A percentile compares a stretch with the other conserved stretches of the same genome.
These are phyloP conservation scores for Helotiales sp. DNA, from an alignment of 2,329 filamentous ascomycete species.

Conservation along the genomic window DNA sequence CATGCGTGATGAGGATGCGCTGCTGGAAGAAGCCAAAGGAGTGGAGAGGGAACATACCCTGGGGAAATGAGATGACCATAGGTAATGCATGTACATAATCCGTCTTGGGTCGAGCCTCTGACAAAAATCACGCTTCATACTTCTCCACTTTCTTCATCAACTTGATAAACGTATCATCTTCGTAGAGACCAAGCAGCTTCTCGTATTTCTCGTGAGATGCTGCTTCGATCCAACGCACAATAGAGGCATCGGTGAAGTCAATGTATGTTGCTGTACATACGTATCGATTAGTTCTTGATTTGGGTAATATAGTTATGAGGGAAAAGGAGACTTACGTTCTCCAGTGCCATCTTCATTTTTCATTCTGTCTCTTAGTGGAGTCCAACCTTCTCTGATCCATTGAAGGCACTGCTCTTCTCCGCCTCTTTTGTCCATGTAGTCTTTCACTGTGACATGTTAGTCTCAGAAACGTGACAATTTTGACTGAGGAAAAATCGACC, in stretches of 20 bases:
- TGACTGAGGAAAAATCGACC: too few relatives aligned
- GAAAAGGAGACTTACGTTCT: conserved; percentile 19
- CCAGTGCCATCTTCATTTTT: conserved; percentile 17
- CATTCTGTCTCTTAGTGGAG: conserved; percentile 20
- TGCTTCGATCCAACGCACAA: conserved; percentile 17
- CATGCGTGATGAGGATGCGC: too few relatives aligned
- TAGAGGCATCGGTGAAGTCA: conserved; percentile 22
- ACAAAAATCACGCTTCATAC: neutral
- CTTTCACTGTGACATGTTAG: neutral
- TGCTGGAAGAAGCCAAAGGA: too few relatives aligned
- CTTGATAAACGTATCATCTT: conserved; percentile 25
- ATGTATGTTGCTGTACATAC: conserved; percentile 17
- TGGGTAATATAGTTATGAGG: too few relatives aligned
- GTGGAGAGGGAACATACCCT: too few relatives aligned
- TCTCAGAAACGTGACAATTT: too few relatives aligned
- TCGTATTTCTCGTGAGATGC: conserved; percentile 17
- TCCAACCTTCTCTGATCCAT: conserved; percentile 15
- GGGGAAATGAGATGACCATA: neutral
- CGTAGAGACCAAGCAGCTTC: conserved; percentile 19
- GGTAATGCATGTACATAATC: too few relatives aligned
- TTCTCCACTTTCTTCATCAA: conserved; percentile 23
- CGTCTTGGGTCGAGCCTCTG: neutral
- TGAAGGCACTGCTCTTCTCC: conserved; percentile 15
- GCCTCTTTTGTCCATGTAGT: neutral
- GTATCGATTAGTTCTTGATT: too few relatives aligned